phyloP scores from a whole-genome alignment of 2,329 filamentous ascomycete genomes.

The Rhynchosporium agropyri region DNA sequence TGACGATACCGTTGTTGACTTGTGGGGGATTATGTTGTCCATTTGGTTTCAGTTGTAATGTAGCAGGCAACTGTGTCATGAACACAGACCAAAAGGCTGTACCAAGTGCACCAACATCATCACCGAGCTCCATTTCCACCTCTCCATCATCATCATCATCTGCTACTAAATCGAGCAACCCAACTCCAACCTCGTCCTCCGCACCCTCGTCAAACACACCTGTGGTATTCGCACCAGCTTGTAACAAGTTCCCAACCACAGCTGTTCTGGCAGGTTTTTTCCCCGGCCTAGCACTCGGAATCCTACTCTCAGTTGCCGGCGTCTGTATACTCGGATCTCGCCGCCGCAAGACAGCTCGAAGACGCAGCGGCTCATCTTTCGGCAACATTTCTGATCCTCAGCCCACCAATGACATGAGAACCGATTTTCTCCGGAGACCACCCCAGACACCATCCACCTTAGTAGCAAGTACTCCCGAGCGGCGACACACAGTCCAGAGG shows the following conservation, averaged over 20 bases:
- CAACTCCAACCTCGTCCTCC: conserved; percentile 18
- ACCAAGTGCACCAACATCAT: conserved; percentile 30
- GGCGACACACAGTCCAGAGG: conserved; percentile 29
- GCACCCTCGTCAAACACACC: conserved; percentile 25
- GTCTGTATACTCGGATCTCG: conserved; percentile 43
- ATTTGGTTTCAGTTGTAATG: conserved; percentile 67
- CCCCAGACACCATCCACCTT: conserved; percentile 34
- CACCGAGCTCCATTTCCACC: conserved; percentile 20
- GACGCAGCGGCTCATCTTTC: conserved; percentile 47
- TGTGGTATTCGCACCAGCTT: conserved; percentile 28
- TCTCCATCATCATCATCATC: conserved; percentile 34
- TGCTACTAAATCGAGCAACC: conserved; percentile 27
- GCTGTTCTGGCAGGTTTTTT: conserved; percentile 40
- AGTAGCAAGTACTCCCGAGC: conserved; percentile 20
- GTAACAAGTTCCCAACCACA: conserved; percentile 35
- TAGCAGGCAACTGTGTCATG: conserved; percentile 50
- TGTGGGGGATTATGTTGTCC: conserved; percentile 70
- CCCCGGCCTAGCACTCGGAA: conserved; percentile 52
- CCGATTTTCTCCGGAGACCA: conserved; percentile 54
- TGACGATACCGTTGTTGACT: conserved; percentile 55
- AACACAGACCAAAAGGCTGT: conserved; percentile 53
- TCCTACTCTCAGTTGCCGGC: conserved; percentile 47
- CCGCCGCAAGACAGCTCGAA: conserved; percentile 30
- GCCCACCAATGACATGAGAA: conserved; percentile 47
- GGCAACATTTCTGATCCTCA: conserved; percentile 55